Evolutionary conservation across 305 asterid genomes (phyloP), one percentile per base, ranked within the genome.

Genomic region (Fraxinus angustifolia): DNA sequence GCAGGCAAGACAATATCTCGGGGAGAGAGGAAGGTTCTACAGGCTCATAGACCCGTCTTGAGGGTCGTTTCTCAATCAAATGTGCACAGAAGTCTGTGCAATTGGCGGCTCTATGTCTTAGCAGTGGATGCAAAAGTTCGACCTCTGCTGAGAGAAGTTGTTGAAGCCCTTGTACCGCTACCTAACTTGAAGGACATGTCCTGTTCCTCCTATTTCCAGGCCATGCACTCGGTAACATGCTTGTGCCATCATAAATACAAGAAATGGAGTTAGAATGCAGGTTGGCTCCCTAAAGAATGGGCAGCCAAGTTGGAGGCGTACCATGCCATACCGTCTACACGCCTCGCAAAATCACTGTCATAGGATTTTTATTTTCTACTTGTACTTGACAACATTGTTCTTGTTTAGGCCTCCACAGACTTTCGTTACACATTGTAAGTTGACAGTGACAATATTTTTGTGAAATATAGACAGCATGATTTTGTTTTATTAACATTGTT

Each of bases 121-220:
- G 70, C 85, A 90, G 91, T 11, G 97, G 97, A 90, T 4, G 91
- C 95, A 8, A 94, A 94, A 81, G 67, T 87, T 19, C 87, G 97
- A 56, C 97, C 97, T 0, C 88, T 85, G 17, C 92, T 93, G 98
- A 94, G 97, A 50, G 89, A 92, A 84, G 90, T 94, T 3, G 94
- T 92, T 6, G 92, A 91, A 82, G 88, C 88, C 35, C 90, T 94
- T 8, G 93, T 85, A 85, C 94, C 91, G 3, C 82, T 94, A 80
- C 93, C 93, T 17, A 70, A 53, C 33, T 78, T 91, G 7, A 93
- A 83, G 77, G 97, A 93, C 84, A 86, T 91, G 92, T 97, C 97
- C 0, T 77, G 87, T 28, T 83, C 93, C 3, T 87, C 98, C 8
- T 85, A 89, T 84, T 91, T 90, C 83, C 91, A 88, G 84, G 93